Percentiles rank a stretch among this genome's conserved stretches.
These are phyloP conservation scores for Punica granatum DNA, from an alignment of 345 rosid species.

Conservation along the genomic window DNA sequence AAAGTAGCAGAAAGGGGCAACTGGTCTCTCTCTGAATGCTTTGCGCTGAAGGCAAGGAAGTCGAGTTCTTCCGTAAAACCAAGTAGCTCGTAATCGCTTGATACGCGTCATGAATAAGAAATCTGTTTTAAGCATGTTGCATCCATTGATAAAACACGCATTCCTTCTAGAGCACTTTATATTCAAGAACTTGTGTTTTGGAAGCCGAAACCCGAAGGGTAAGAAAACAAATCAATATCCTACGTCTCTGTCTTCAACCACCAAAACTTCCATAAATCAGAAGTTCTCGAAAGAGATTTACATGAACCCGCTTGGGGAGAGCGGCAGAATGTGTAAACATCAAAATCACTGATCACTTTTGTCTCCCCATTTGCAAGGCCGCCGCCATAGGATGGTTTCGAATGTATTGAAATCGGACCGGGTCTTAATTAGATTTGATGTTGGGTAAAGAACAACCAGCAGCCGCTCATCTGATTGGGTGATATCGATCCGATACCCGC, in stretches of 20 bases:
- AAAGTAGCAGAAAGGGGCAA: too few species aligned
- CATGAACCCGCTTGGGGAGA: neutral
- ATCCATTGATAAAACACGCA: too few species aligned
- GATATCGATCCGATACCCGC: slow-evolving; percentile 62
- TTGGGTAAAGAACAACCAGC: neutral
- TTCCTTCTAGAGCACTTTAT: neutral
- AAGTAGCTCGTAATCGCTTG: too few species aligned
- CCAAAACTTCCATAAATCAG: neutral
- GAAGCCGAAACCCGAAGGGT: neutral
- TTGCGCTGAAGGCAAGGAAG: too few species aligned
- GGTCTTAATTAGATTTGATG: neutral
- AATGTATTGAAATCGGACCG: neutral
- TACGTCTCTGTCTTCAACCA: neutral
- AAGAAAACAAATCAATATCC: neutral
- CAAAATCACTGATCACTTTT: neutral
- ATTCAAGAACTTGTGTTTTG: neutral
- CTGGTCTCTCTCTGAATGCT: too few species aligned
- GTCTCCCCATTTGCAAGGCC: neutral
- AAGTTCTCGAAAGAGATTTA: neutral
- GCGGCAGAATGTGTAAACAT: neutral
- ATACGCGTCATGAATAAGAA: too few species aligned
- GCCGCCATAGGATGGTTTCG: neutral
- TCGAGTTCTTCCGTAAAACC: too few species aligned
- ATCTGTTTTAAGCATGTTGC: too few species aligned
- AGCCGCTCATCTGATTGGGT: slow-evolving; percentile 45